phyloP scores from a whole-genome alignment of 1,139 yeast species.

The Taiozyma sp. region DNA sequence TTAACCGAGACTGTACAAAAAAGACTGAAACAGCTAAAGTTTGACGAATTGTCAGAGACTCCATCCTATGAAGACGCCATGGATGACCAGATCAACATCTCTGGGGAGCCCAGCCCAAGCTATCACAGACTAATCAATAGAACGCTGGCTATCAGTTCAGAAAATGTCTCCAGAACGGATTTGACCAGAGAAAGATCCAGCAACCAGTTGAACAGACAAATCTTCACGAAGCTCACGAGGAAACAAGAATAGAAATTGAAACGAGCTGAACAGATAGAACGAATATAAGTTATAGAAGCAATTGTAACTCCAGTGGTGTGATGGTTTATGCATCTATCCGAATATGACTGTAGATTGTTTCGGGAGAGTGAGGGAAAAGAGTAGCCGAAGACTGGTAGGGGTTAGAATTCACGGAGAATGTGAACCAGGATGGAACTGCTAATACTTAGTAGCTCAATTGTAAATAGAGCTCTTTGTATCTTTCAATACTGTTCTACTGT shows the following conservation, averaged over 20 bases:
- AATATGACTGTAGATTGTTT: background rate
- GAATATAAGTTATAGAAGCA: background rate
- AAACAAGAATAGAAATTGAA: background rate
- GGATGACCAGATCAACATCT: conserved; percentile 20
- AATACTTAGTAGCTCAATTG: too few species aligned
- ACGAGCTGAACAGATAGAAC: background rate
- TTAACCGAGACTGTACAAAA: background rate
- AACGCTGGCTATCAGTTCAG: background rate
- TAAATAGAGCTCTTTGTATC: too few species aligned
- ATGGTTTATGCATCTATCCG: background rate
- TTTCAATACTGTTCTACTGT: too few species aligned
- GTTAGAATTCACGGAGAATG: background rate
- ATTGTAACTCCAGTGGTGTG: background rate
- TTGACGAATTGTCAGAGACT: conserved; percentile 27
- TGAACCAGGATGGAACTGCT: background rate
- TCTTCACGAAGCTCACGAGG: background rate
- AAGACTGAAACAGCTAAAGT: conserved; percentile 22
- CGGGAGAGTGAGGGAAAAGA: background rate
- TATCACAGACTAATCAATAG: conserved; percentile 18
- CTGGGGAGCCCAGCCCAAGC: conserved; percentile 33
- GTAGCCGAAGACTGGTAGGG: background rate
- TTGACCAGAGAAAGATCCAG: background rate
- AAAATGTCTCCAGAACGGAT: background rate
- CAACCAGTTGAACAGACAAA: background rate
- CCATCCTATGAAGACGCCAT: conserved; percentile 38